Percentiles rank a stretch among this genome's conserved stretches.
phyloP scores from a whole-genome alignment of 805 yeast species.

The Barnettozyma siamensis region DNA sequence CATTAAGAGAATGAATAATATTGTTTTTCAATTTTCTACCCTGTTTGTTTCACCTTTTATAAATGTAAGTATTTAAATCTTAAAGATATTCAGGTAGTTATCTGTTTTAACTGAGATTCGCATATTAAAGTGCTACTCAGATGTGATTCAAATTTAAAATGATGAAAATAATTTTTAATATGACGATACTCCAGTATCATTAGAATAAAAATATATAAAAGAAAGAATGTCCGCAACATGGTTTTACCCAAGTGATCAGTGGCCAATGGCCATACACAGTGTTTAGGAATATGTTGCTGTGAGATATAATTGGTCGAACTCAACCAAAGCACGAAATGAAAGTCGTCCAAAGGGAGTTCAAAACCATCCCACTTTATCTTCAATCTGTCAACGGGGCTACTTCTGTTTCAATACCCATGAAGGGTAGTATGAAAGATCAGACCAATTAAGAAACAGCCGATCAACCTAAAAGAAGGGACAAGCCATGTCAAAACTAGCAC shows the following conservation, averaged over 20 bases:
- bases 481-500: background rate
- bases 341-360: conserved; percentile 44
- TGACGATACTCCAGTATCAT: conserved; percentile 1
- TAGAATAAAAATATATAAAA: conserved; percentile 5
- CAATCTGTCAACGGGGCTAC: conserved; percentile 98
- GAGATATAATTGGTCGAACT: conserved; percentile 42
- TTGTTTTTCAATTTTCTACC: no score
- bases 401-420: conserved; percentile 50
- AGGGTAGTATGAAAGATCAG: conserved; percentile 19
- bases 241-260: conserved; percentile 98
- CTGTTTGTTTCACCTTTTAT: background rate
- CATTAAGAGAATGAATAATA: conserved; percentile 52
- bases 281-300: conserved; percentile 99
- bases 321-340: conserved; percentile 17
- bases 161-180: background rate
- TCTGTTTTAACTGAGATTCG: no score
- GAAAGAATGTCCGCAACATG: conserved; percentile 90
- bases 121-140: no score
- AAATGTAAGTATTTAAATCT: background rate
- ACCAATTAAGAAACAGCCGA: conserved; percentile 56
- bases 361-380: conserved; percentile 60
- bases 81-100: no score
- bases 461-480: conserved; percentile 36
- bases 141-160: no score
- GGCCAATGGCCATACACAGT: conserved; percentile 92